Evolutionary conservation across 441 rosid genomes (phyloP).

Genomic region (Geranium incanum): DNA sequence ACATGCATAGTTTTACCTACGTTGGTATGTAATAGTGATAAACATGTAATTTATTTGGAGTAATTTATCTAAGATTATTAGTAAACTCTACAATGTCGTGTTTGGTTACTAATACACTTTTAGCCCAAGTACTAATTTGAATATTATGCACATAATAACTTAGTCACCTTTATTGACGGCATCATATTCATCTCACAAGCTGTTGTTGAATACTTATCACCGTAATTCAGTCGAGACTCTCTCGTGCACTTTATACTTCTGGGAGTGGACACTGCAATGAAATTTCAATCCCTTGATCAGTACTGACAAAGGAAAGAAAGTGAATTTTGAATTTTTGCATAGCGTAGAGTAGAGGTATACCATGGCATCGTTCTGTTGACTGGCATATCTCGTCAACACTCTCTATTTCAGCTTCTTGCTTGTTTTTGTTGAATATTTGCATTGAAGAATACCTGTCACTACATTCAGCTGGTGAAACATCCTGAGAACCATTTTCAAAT

Average conservation of each 20-base stretch:
- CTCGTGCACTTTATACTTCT: conserved; percentile 13
- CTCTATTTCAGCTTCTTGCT: conserved; percentile 29
- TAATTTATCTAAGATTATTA: too few species aligned
- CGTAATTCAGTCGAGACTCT: conserved; percentile 12
- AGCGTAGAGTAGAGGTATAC: conserved; percentile 19
- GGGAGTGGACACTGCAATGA: conserved; percentile 13
- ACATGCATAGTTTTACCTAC: too few species aligned
- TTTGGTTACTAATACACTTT: neutral
- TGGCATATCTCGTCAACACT: conserved; percentile 26
- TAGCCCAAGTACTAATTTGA: neutral
- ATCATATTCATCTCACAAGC: conserved; percentile 24
- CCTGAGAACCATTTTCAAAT: conserved; percentile 29
- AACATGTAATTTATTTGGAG: too few species aligned
- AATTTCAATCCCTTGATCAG: conserved; percentile 18
- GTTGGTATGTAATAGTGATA: too few species aligned
- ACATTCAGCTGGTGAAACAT: conserved; percentile 28
- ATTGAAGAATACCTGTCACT: conserved; percentile 18
- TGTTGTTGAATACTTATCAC: conserved; percentile 20
- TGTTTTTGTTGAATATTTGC: conserved; percentile 19
- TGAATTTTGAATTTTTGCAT: neutral
- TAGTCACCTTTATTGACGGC: conserved; percentile 50
- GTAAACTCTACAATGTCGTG: too few species aligned
- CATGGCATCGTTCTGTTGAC: conserved; percentile 20
- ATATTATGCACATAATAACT: conserved; percentile 1
- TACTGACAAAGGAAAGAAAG: neutral